Percentiles rank a stretch among this genome's conserved stretches.
Conservation (phyloP, 805 yeast genomes). For the Wickerhamomyces queroliae region DNA sequence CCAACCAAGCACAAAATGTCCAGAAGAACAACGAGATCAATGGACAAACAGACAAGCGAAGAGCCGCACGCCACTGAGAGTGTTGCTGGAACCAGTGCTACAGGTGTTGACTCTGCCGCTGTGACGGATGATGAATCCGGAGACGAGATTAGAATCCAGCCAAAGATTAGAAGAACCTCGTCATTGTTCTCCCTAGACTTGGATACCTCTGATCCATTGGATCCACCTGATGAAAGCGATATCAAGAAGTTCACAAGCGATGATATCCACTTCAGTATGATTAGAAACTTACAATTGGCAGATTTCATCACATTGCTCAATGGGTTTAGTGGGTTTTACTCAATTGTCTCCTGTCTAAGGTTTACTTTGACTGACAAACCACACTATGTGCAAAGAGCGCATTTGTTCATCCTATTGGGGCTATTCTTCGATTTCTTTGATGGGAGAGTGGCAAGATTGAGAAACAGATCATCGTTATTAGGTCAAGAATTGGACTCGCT, state of each 20-base stretch:
- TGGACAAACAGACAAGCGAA: background rate
- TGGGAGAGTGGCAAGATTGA: conserved; percentile 93
- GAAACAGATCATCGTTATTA: conserved; percentile 87
- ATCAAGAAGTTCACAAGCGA: conserved; percentile 78
- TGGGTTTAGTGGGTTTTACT: conserved; percentile 90
- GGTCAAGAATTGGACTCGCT: conserved; percentile 97
- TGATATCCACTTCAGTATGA: conserved; percentile 77
- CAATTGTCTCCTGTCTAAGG: conserved; percentile 80
- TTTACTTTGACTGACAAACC: conserved; percentile 65
- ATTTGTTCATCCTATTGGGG: conserved; percentile 84
- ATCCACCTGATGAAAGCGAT: conserved; percentile 74
- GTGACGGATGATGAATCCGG: conserved; percentile 7
- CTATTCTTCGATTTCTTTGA: conserved; percentile 94
- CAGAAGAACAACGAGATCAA: conserved; percentile 17
- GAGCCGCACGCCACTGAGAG: background rate
- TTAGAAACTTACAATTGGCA: conserved; percentile 88
- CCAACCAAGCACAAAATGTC: conserved; percentile 12
- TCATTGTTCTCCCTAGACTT: conserved; percentile 44
- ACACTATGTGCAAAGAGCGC: conserved; percentile 80
- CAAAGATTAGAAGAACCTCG: conserved; percentile 42
- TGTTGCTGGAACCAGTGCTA: conserved; percentile 4
- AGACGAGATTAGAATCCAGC: conserved; percentile 14
- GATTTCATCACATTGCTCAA: conserved; percentile 93
- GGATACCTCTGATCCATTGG: conserved; percentile 41
- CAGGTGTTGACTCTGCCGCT: conserved; percentile 16